Base-by-base conservation (phyloP, 1,284 basidiomycete species). In the Fomes fomentarius region DNA sequence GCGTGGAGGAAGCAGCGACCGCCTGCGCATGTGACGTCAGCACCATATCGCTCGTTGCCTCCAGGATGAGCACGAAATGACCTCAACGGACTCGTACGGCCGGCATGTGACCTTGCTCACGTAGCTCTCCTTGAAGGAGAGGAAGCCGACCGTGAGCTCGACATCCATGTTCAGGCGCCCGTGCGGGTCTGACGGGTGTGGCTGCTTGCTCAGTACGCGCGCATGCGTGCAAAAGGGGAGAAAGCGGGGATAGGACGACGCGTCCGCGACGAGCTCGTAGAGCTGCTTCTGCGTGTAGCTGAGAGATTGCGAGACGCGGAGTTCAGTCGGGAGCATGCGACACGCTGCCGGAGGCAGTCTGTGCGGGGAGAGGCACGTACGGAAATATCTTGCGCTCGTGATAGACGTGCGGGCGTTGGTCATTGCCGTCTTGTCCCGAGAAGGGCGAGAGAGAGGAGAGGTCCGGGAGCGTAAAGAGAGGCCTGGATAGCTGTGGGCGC, bases 191-290 rank as follows among this genome's bases (percentile, higher is more conserved):
- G 63, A 56, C 51, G 65, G 65, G 35, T 64, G 57, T 24, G 70
- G 63, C 54, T 61, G 63, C 15, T 70, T 69, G 31, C 70, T 70
- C 35, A 95, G 74, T 39, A 97, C 82, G 22, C 83, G 84, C 2
- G 94, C 93, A 26, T 76, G 74, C 15, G 83, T 85, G 74, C 96
- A 98, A 71, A 94, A 98, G 0, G 96, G 96, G 43, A 99, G 77
- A 68, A 98, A 99, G 46, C 76, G 76, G 11, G 87, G 80, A 72
- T 98, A 99, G 4, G 91, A 89, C 8, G 82, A 83, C 19, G 98
- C 90, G 71, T 98, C 90, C 14, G 94, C 83, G 42, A 99, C 93
- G 52, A 98, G 74, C 5, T 83, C 76, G 73, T 96, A 98, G 2
- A 99, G 80, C 69, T 98, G 84, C 41, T 79, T 77, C 56, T 79